phyloP scores from a whole-genome alignment of 2,329 filamentous ascomycete species.

The Hymenoscyphus infarciens region DNA sequence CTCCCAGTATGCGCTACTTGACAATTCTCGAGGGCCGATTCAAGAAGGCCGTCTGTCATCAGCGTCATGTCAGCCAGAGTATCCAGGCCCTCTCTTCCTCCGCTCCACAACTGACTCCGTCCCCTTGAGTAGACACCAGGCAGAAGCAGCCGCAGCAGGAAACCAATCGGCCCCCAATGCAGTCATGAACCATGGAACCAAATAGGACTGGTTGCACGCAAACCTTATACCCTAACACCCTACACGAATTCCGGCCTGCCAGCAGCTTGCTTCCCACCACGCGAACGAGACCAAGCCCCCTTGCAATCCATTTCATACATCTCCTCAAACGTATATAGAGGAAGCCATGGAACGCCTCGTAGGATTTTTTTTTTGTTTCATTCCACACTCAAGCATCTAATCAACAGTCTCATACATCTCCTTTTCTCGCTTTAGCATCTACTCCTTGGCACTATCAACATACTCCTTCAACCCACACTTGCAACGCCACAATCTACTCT shows the following conservation, averaged over 20 bases:
- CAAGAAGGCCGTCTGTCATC: conserved; percentile 5
- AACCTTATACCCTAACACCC: not conserved
- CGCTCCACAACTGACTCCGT: not conserved
- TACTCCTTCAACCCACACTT: not conserved
- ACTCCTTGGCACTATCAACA: conserved; percentile 1
- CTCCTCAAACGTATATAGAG: conserved; percentile 12
- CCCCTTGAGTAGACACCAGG: conserved; percentile 5
- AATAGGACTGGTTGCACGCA: not conserved
- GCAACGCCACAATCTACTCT: not conserved
- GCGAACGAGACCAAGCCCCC: conserved; percentile 9
- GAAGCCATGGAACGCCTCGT: conserved; percentile 8
- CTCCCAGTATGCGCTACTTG: not conserved
- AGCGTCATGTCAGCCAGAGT: conserved; percentile 11
- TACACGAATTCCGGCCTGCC: not conserved
- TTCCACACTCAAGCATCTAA: conserved; percentile 5
- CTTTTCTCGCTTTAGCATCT: not conserved
- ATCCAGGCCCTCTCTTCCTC: conserved; percentile 3
- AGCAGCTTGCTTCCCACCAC: not conserved
- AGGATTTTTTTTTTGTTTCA: conserved; percentile 12
- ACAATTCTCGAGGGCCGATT: not conserved
- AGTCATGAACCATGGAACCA: not conserved
- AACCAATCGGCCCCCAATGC: conserved; percentile 6
- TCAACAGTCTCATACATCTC: conserved; percentile 4
- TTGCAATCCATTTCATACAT: conserved; percentile 5
- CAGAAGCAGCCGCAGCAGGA: conserved; percentile 13